phyloP scores from a whole-genome alignment of 768 basidiomycete species.

The Termitomyces sp. region DNA sequence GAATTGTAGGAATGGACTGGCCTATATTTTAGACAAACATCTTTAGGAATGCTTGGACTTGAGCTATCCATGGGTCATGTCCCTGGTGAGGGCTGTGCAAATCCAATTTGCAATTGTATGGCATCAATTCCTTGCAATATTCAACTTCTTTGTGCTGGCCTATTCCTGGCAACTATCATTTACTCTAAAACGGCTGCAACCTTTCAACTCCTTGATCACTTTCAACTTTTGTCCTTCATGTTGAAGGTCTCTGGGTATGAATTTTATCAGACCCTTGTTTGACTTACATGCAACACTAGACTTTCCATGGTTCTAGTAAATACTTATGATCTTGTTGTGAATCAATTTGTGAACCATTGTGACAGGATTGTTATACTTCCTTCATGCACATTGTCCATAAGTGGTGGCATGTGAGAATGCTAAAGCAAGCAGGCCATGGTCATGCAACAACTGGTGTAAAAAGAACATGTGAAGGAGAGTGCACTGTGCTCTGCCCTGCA shows the following conservation, averaged over 20 bases:
- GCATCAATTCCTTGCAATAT: neutral
- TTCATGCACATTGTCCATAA: conserved; percentile 14
- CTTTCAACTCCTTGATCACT: neutral
- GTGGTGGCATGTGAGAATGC: conserved; percentile 14
- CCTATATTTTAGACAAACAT: neutral
- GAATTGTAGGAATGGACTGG: neutral
- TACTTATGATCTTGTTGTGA: no score
- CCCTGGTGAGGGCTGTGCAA: neutral
- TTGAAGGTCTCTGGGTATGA: neutral
- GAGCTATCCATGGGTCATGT: neutral
- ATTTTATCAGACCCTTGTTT: neutral
- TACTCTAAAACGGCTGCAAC: neutral
- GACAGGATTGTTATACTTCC: conserved; percentile 13
- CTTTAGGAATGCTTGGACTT: neutral
- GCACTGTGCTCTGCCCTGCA: conserved; percentile 19
- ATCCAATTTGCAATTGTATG: neutral
- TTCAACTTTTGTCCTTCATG: neutral
- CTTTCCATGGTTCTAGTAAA: no score
- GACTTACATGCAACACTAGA: neutral
- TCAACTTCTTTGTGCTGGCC: neutral
- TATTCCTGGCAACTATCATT: neutral
- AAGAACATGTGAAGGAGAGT: conserved; percentile 11
- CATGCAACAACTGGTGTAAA: conserved; percentile 10
- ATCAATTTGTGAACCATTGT: no score
- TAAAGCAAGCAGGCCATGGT: conserved; percentile 15